phyloP scores from a whole-genome alignment of 1,139 yeast species.

The Suhomyces taliae region DNA sequence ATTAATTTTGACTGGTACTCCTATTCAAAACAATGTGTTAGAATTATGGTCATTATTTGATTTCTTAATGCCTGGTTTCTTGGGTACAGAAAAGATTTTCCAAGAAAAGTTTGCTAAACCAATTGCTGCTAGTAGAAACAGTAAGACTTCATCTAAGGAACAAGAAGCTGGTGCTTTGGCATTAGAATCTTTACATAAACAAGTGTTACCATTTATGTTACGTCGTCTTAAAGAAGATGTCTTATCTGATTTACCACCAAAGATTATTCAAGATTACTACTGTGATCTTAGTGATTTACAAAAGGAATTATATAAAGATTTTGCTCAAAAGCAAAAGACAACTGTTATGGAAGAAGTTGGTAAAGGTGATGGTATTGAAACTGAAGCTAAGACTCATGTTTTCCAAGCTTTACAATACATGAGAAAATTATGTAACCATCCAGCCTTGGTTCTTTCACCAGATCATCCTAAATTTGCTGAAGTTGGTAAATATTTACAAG shows the following conservation, averaged over 20 bases:
- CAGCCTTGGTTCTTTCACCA: conserved; percentile 84
- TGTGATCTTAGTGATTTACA: conserved; percentile 94
- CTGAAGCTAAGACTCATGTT: conserved; percentile 77
- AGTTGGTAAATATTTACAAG: conserved; percentile 58
- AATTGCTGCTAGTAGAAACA: conserved; percentile 89
- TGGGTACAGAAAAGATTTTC: conserved; percentile 92
- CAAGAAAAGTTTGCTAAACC: conserved; percentile 97
- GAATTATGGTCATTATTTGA: conserved; percentile 98
- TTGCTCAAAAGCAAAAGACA: conserved; percentile 82
- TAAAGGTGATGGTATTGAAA: conserved; percentile 33
- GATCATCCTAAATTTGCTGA: conserved; percentile 81
- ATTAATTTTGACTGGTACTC: conserved; percentile 91
- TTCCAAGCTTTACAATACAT: conserved; percentile 97
- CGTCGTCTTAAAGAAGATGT: conserved; percentile 97
- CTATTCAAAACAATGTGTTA: conserved; percentile 94
- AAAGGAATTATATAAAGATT: conserved; percentile 81
- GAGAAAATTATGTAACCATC: conserved; percentile 97
- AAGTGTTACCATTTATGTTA: conserved; percentile 92
- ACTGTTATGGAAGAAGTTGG: conserved; percentile 67
- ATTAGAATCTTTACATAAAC: conserved; percentile 92
- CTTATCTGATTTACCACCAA: conserved; percentile 93
- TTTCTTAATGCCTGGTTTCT: conserved; percentile 96
- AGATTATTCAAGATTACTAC: conserved; percentile 95
- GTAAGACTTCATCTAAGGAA: conserved; percentile 88
- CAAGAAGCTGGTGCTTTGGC: conserved; percentile 98